phyloP scores from a whole-genome alignment of 1,139 yeast genomes.

The Yamadazyma buinensis region DNA sequence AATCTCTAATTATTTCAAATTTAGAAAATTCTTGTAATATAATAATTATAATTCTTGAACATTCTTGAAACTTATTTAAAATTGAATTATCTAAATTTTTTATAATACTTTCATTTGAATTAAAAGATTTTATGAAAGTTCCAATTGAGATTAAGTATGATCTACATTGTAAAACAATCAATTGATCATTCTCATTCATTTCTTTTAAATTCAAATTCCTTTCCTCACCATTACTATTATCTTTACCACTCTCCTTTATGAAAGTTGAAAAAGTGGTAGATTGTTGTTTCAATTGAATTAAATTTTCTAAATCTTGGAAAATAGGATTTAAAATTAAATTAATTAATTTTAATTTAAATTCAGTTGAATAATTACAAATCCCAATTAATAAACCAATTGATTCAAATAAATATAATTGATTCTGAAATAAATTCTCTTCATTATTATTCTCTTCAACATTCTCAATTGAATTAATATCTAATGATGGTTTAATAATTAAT shows the following conservation, averaged over 20 bases:
- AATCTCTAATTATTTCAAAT: constrained; percentile 72
- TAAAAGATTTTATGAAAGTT: constrained; percentile 82
- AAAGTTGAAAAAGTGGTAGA: not conserved
- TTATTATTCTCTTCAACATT: not conserved
- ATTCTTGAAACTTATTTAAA: constrained; percentile 53
- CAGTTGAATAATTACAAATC: constrained; percentile 33
- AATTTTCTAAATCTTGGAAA: constrained; percentile 63
- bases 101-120: constrained; percentile 28
- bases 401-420: constrained; percentile 82
- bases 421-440: constrained; percentile 61
- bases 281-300: constrained; percentile 7
- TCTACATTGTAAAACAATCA: constrained; percentile 68
- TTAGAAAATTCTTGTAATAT: constrained; percentile 74
- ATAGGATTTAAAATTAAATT: constrained; percentile 75
- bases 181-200: constrained; percentile 8
- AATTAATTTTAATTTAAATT: constrained; percentile 41
- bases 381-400: constrained; percentile 67
- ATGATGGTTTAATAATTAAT: constrained; percentile 55
- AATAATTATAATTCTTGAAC: constrained; percentile 79
- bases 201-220: not conserved
- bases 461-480: constrained; percentile 50
- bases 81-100: constrained; percentile 4
- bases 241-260: too few species aligned
- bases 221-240: constrained; percentile 2
- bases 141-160: constrained; percentile 88